Conservation (phyloP, 805 yeast genomes). For the Myxozyma neotropica region DNA sequence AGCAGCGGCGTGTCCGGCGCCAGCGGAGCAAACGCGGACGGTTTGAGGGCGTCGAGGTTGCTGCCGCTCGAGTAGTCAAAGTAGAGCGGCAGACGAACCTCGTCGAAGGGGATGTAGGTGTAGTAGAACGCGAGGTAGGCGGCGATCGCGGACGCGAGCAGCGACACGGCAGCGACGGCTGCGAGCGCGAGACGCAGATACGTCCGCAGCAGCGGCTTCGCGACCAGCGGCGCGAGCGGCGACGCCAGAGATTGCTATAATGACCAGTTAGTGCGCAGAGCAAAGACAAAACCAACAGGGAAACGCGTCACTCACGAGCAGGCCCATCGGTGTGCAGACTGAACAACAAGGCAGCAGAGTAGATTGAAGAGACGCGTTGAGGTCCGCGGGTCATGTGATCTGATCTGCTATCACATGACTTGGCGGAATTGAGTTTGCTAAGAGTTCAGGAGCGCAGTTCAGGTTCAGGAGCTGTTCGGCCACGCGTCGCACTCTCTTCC, state of each 20-base stretch:
- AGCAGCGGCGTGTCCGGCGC: constrained; percentile 5
- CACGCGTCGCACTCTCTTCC: no score
- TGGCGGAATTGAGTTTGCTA: no score
- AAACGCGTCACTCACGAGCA: neutral
- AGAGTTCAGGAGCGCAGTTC: no score
- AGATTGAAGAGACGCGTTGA: neutral
- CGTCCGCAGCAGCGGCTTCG: constrained; percentile 22
- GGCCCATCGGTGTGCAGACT: neutral
- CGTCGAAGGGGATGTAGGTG: constrained; percentile 28
- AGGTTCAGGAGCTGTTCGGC: no score
- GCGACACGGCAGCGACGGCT: neutral
- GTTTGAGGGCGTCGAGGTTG: neutral
- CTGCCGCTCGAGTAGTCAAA: constrained; percentile 15
- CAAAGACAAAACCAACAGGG: neutral
- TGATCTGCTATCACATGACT: no score
- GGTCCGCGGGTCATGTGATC: neutral
- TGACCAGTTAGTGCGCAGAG: neutral
- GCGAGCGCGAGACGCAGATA: constrained; percentile 24
- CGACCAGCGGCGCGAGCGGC: constrained; percentile 4
- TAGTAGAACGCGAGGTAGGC: constrained; percentile 25
- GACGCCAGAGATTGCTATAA: neutral
- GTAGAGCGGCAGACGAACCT: constrained; percentile 22
- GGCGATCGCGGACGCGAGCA: constrained; percentile 18
- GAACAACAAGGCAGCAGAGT: neutral
- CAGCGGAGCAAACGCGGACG: constrained; percentile 11